These are phyloP conservation scores for Inosperma sp. DNA, from an alignment of 768 basidiomycete genomes.

Conservation along the genomic window DNA sequence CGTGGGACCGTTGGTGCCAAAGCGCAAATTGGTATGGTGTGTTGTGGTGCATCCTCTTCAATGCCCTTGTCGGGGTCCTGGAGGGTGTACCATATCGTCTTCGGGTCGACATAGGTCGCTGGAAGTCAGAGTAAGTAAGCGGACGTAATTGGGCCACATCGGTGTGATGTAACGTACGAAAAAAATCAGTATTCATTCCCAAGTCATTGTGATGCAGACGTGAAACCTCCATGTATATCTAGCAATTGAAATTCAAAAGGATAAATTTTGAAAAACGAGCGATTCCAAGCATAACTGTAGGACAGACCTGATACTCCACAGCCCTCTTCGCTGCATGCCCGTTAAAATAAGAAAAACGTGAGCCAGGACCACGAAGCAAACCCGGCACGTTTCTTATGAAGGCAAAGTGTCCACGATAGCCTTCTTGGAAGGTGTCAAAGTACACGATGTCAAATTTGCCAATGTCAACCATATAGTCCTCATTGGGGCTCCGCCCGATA, in stretches of 20 bases:
- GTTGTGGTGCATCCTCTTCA: not conserved
- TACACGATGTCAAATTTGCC: slow-evolving; percentile 4
- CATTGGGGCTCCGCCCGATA: not conserved
- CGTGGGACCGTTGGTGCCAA: not conserved
- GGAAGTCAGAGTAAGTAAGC: not conserved
- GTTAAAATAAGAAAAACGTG: slow-evolving; percentile 5
- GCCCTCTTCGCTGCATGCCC: not conserved
- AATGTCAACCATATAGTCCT: not conserved
- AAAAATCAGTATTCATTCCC: not conserved
- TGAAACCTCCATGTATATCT: not conserved
- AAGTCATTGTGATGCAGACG: not conserved
- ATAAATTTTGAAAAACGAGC: not conserved
- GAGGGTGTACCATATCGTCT: not conserved
- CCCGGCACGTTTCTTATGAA: slow-evolving; percentile 4
- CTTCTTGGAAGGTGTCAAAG: slow-evolving; percentile 3
- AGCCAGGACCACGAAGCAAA: slow-evolving; percentile 3
- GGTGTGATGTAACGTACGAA: not conserved
- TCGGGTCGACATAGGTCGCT: not conserved
- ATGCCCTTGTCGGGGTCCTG: not conserved
- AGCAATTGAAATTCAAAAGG: not conserved
- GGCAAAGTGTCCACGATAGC: not conserved
- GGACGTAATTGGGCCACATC: not conserved
- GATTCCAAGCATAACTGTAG: not conserved
- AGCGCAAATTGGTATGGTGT: slow-evolving; percentile 1
- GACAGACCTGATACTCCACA: not conserved